Evolutionary conservation across 306 rosid genomes (phyloP).

Genomic region (Quercus suber): DNA sequence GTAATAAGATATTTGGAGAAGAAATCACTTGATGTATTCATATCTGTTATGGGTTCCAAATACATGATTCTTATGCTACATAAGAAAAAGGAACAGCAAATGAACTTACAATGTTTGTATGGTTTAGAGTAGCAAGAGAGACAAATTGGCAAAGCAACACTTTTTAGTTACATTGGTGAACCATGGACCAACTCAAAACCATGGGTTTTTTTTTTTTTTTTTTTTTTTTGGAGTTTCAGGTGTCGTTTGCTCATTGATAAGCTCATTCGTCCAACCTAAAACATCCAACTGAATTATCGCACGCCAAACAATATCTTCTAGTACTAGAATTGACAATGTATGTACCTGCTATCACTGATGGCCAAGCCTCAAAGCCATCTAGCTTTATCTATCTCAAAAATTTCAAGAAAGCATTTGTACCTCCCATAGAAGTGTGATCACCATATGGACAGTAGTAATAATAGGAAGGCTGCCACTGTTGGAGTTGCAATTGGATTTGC

Average conservation of each 20-base stretch:
- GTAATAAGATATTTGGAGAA: constrained; percentile 23
- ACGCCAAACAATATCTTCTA: not conserved
- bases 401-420: not conserved
- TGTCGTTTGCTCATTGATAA: not conserved
- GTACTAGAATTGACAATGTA: not conserved
- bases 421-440: constrained; percentile 13
- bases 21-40: constrained; percentile 10
- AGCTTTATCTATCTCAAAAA: not conserved
- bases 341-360: not conserved
- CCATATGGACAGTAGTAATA: constrained; percentile 35
- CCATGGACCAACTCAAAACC: not conserved
- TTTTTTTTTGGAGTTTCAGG: not conserved
- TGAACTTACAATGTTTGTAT: not conserved
- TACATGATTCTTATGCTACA: not conserved
- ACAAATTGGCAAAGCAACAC: too few relatives aligned
- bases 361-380: not conserved
- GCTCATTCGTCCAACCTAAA: not conserved
- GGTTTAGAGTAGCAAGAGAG: too few relatives aligned
- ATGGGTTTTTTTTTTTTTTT: not conserved
- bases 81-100: not conserved
- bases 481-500: constrained; percentile 16
- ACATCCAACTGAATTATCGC: too few relatives aligned
- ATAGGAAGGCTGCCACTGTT: constrained; percentile 21
- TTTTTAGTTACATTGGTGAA: not conserved
- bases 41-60: not conserved